Evolutionary conservation across 768 basidiomycete species (phyloP).

Genomic region (Mycena rebaudengoi): DNA sequence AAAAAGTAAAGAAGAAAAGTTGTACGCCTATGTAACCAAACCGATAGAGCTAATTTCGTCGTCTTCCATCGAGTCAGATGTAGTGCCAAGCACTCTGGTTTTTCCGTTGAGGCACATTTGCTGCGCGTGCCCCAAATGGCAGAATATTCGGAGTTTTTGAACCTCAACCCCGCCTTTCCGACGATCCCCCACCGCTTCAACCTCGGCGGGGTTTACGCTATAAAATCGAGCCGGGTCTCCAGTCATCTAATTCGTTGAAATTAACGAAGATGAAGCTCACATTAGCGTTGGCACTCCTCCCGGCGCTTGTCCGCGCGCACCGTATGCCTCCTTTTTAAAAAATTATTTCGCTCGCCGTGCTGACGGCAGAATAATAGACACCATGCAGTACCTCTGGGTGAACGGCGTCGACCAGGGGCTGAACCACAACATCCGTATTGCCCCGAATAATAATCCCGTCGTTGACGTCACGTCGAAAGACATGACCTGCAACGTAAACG

Average conservation of each 20-base stretch:
- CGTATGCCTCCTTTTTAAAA: neutral
- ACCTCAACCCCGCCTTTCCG: neutral
- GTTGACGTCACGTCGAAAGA: conserved; percentile 63
- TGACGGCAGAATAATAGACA: conserved; percentile 50
- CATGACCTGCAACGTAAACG: conserved; percentile 61
- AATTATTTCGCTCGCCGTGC: neutral
- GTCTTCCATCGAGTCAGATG: too few species aligned
- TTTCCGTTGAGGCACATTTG: neutral
- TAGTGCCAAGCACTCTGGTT: too few species aligned
- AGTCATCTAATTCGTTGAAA: too few species aligned
- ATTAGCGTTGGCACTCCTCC: neutral
- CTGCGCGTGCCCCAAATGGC: too few species aligned
- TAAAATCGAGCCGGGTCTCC: too few species aligned
- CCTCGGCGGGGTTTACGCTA: too few species aligned
- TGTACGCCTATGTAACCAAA: too few species aligned
- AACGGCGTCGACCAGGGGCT: conserved; percentile 59
- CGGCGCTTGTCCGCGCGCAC: conserved; percentile 10
- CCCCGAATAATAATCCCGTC: conserved; percentile 64
- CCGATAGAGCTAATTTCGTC: too few species aligned
- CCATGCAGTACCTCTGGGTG: conserved; percentile 61
- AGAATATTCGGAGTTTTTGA: neutral
- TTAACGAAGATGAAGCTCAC: neutral
- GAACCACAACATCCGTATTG: conserved; percentile 55
- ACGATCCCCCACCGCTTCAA: conserved; percentile 7
- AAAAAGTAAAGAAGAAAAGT: too few species aligned